These are phyloP conservation scores for Phyllosticta citrichinensis DNA, from an alignment of 2,329 filamentous ascomycete genomes.

Conservation along the genomic window DNA sequence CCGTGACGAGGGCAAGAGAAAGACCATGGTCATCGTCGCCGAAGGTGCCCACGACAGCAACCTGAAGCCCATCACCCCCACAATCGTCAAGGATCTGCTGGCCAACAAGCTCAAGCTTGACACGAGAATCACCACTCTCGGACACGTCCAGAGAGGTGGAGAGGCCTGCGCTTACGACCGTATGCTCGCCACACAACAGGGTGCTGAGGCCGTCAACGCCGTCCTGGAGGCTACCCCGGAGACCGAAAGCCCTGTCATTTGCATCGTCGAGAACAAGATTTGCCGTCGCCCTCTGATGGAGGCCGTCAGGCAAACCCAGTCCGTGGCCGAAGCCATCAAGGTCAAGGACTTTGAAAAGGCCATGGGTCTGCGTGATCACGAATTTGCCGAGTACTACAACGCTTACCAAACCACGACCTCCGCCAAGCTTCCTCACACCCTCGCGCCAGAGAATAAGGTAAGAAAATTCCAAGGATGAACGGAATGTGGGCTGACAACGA, in stretches of 20 bases:
- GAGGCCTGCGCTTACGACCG: slow-evolving; percentile 88
- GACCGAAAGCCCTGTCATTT: slow-evolving; percentile 87
- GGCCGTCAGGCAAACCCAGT: slow-evolving; percentile 77
- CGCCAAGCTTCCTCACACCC: slow-evolving; percentile 59
- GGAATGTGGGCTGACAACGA: neutral
- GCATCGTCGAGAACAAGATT: slow-evolving; percentile 97
- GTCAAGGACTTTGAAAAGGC: slow-evolving; percentile 77
- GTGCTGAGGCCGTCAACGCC: slow-evolving; percentile 86
- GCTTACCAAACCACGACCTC: slow-evolving; percentile 88
- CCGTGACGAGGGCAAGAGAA: slow-evolving; percentile 79
- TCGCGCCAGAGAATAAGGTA: slow-evolving; percentile 62
- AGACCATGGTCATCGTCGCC: slow-evolving; percentile 96
- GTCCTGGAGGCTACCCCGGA: slow-evolving; percentile 83
- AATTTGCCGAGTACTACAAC: slow-evolving; percentile 86
- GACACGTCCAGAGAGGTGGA: slow-evolving; percentile 94
- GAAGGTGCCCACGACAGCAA: slow-evolving; percentile 84
- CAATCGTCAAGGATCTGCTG: slow-evolving; percentile 80
- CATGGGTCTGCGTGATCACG: slow-evolving; percentile 80
- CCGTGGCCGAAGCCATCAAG: slow-evolving; percentile 72
- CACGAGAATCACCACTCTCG: slow-evolving; percentile 87
- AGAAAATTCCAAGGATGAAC: neutral
- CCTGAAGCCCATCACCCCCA: slow-evolving; percentile 71
- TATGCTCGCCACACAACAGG: slow-evolving; percentile 85
- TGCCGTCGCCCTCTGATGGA: slow-evolving; percentile 80
- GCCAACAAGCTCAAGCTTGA: slow-evolving; percentile 72